Conservation (phyloP, 2,329 filamentous ascomycete species). For the Sporothrix sp. region DNA sequence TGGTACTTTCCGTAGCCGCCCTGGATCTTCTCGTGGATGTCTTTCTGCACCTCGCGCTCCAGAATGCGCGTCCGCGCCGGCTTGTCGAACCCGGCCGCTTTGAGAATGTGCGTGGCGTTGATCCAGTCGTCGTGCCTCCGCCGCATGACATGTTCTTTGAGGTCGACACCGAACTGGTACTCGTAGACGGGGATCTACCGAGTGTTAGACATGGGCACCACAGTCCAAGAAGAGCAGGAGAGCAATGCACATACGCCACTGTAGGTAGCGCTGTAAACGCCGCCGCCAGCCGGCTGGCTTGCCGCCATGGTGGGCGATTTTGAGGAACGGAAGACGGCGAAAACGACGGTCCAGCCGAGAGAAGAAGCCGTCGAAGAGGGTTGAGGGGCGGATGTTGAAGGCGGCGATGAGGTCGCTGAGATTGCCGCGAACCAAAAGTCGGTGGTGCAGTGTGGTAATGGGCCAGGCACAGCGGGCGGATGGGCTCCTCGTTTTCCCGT, state of each 20-base stretch:
- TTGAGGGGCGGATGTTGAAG: no score
- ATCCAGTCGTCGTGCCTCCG: slow-evolving; percentile 91
- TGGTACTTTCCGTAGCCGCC: slow-evolving; percentile 99
- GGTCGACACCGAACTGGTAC: slow-evolving; percentile 70
- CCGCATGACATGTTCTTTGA: slow-evolving; percentile 88
- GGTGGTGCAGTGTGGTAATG: no score
- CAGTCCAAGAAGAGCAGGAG: not conserved
- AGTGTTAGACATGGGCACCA: no score
- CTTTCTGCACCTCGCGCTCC: slow-evolving; percentile 94
- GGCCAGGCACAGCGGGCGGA: not conserved
- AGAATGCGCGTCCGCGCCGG: slow-evolving; percentile 89
- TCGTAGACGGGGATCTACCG: slow-evolving; percentile 96
- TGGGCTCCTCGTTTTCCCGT: no score
- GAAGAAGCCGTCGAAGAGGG: no score
- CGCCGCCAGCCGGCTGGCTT: slow-evolving; percentile 32
- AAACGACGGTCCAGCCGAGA: not conserved
- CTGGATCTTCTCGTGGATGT: slow-evolving; percentile 93
- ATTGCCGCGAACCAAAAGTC: no score
- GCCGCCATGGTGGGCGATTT: slow-evolving; percentile 31
- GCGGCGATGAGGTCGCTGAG: no score
- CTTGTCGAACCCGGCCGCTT: slow-evolving; percentile 95
- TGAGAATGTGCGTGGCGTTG: slow-evolving; percentile 98
- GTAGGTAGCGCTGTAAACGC: slow-evolving; percentile 60
- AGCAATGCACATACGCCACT: slow-evolving; percentile 43
- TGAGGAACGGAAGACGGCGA: not conserved